A percentile compares a stretch with the other conserved stretches of the same genome.
These are phyloP conservation scores for Penicillium canescens DNA, from an alignment of 495 filamentous ascomycete genomes.

Conservation along the genomic window DNA sequence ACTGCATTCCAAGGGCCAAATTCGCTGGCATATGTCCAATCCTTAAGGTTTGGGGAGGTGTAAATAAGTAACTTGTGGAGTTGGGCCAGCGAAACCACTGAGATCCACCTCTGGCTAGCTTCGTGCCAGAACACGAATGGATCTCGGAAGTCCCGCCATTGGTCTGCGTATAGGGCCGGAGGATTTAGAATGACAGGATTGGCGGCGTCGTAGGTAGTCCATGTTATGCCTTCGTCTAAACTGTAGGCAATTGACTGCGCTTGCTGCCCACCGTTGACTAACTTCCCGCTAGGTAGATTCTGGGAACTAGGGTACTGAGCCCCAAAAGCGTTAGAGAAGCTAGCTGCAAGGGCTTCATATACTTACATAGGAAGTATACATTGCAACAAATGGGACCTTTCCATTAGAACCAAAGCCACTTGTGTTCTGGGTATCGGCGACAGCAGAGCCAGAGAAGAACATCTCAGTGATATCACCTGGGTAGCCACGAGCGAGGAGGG, in stretches of 20 bases:
- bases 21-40: constrained; percentile 55
- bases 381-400: constrained; percentile 53
- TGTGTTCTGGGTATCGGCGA: constrained; percentile 57
- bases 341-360: too few relatives aligned
- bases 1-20: constrained; percentile 52
- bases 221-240: constrained; percentile 53
- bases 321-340: too few relatives aligned
- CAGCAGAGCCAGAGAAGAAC: constrained; percentile 54
- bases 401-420: constrained; percentile 56
- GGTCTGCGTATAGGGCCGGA: constrained; percentile 30
- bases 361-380: constrained; percentile 51
- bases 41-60: constrained; percentile 51
- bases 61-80: constrained; percentile 54
- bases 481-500: constrained; percentile 42
- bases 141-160: constrained; percentile 53
- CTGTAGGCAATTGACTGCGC: constrained; percentile 59
- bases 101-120: constrained; percentile 48
- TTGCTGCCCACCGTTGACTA: constrained; percentile 38
- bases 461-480: constrained; percentile 45
- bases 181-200: constrained; percentile 54
- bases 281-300: constrained; percentile 27
- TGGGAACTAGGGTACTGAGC: constrained; percentile 5
- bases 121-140: constrained; percentile 57
- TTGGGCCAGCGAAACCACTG: constrained; percentile 45
- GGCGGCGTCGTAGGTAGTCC: constrained; percentile 43